phyloP scores from a whole-genome alignment of 1,284 basidiomycete species.

The Xerocomus amazonicus region DNA sequence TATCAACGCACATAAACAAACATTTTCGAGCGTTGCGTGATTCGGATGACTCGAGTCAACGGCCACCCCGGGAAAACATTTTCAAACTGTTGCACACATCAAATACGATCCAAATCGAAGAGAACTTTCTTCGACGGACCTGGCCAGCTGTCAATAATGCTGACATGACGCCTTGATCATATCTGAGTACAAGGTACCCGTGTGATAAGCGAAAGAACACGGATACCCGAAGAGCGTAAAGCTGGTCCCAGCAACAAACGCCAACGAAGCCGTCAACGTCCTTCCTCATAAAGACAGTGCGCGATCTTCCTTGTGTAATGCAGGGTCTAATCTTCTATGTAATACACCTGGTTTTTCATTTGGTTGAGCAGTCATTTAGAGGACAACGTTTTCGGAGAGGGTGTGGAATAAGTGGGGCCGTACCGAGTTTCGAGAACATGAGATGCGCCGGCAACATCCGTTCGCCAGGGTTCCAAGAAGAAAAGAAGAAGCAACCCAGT shows the following conservation, averaged over 20 bases:
- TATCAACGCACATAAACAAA: conserved; percentile 24
- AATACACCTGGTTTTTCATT: conserved; percentile 12
- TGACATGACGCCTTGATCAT: conserved; percentile 36
- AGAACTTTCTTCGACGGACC: conserved; percentile 10
- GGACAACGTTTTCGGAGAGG: not conserved
- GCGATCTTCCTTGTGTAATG: conserved; percentile 18
- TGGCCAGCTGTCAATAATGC: conserved; percentile 30
- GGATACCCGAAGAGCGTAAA: conserved; percentile 33
- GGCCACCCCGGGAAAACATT: conserved; percentile 26
- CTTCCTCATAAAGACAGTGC: conserved; percentile 24
- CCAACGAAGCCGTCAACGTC: conserved; percentile 23
- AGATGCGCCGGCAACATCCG: conserved; percentile 8
- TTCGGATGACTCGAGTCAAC: conserved; percentile 29
- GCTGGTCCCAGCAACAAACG: conserved; percentile 29
- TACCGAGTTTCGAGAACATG: conserved; percentile 1
- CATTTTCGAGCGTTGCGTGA: conserved; percentile 33
- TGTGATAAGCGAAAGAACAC: conserved; percentile 4
- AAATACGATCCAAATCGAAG: not conserved
- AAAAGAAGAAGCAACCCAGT: conserved; percentile 5
- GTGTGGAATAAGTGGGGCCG: not conserved
- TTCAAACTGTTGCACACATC: conserved; percentile 24
- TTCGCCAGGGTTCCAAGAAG: not conserved
- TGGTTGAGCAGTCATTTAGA: conserved; percentile 11
- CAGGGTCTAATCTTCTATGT: not conserved
- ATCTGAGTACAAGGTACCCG: conserved; percentile 14